Base-by-base conservation (phyloP, 306 rosid species). In the Quercus agrifolia region DNA sequence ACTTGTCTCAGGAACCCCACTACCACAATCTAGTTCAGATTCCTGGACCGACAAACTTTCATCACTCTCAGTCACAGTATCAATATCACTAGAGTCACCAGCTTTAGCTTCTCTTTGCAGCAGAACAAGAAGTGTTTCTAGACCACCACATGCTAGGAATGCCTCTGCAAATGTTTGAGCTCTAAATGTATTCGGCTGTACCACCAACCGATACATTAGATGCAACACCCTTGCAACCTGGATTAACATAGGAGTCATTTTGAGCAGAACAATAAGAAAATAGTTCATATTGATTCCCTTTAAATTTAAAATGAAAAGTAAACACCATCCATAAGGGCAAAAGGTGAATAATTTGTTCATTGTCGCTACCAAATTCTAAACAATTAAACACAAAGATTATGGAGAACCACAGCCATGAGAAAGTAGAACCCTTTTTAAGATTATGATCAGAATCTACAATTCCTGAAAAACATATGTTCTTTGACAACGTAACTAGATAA, bases 201-300 rank as follows among this genome's bases (percentile, higher is more conserved):
- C 94, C 77, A 93, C 92, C 87, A 95, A 93, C 88, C 98, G 88
- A 86, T 91, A 93, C 64, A 93, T 85, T 85, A 95, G 89, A 87
- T 93, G 96, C 90, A 95, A 83, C 79, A 90, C 91, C 90, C 99
- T 91, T 30, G 96, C 95, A 85, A 95, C 89, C 99, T 95, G 90
- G 82, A 76, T 59, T 69, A 55, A 75, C 66, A 71, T 71, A 73
- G 56, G 61, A 79, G 78, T 77, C 58, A 83, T 3, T 76, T 63
- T 78, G 44, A 69, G 73, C 73, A 64, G 71, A 78, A 54, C 31
- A 54, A 35, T 13, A 19, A 67, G 31, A 71, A 76, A 70, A 62
- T 46, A 55, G 38, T 74, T 79, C 78, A 59, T 46, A 27, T 66
- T 74, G 41, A 46, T 11, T 30, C n/a, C 72, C 44, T 41, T 80